Evolutionary conservation across 2,329 filamentous ascomycete species (phyloP), one percentile per base, ranked within the genome.

Genomic region (Penicillium sp.): DNA sequence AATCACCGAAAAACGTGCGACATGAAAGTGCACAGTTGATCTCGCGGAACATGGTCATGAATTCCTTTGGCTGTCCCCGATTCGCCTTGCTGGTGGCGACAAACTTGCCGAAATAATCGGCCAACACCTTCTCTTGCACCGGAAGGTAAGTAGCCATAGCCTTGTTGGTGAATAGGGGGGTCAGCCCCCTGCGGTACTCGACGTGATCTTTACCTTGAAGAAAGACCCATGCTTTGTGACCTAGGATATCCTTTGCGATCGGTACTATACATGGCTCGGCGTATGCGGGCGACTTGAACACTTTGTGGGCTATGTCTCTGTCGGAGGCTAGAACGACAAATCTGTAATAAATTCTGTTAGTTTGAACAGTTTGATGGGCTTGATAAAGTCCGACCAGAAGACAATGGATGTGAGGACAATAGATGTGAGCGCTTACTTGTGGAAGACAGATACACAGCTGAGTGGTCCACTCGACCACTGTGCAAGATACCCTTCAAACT

Each of bases 401-500:
- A 23, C 21, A 23, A 23, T 23, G 21, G 21, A 23, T 23, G 21
- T 23, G 2, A 23, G 21, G 2, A 23, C 6, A 36, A 53, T 25
- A 2, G n/a, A 19, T 19, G 17, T 38, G 35, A 12, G 9, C 6
- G 62, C 83, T 57, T 83, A 93, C 90, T 96, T 96, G 84, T 96
- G 92, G 79, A 96, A 96, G 67, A 96, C 89, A 2, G 91, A 96
- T 60, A 96, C 92, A 71, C 92, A 96, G 80, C 91, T 96, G 58
- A 96, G 82, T 49, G 89, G 87, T n/a, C 90, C 92, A 71, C 90
- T 94, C 61, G 82, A 74, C 92, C 92, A 96, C 80, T 96, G 94
- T 58, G 81, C 86, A 69, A 91, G 82, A 77, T 96, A 96, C 66
- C 89, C 83, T 53, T 89, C 86, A 70, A 96, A 96, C 69, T 90